Evolutionary conservation across 164 flowering plant species (phyloP).

Genomic region (Vitis riparia): DNA sequence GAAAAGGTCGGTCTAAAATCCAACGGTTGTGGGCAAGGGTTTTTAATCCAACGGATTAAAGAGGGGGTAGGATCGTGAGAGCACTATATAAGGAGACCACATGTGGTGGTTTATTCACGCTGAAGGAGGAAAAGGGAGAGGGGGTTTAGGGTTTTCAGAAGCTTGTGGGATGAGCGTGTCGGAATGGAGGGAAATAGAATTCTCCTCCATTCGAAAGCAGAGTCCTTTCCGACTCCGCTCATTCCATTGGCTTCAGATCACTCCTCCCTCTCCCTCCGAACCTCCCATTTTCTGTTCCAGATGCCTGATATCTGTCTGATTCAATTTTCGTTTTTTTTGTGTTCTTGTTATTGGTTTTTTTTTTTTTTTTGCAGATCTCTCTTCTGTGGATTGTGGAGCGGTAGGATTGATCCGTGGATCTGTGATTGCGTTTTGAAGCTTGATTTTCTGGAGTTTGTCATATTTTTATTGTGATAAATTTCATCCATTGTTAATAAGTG

Average conservation of each 20-base stretch:
- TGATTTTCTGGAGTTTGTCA: too few species aligned
- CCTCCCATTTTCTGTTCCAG: neutral
- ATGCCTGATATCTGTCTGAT: neutral
- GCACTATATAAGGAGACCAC: neutral
- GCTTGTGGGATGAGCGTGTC: slow-evolving; percentile 12
- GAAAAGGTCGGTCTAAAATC: too few species aligned
- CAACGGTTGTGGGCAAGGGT: neutral
- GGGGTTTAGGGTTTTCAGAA: slow-evolving; percentile 14
- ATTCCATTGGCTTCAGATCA: slow-evolving; percentile 15
- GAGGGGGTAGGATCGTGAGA: neutral
- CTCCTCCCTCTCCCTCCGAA: slow-evolving; percentile 15
- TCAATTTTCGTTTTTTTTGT: neutral
- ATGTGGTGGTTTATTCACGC: neutral
- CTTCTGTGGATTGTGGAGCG: too few species aligned
- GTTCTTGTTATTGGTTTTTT: too few species aligned
- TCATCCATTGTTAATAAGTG: too few species aligned
- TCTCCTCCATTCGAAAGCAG: neutral
- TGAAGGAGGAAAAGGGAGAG: slow-evolving; percentile 8
- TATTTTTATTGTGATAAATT: too few species aligned
- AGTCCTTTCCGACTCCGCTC: slow-evolving; percentile 17
- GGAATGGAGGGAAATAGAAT: slow-evolving; percentile 2
- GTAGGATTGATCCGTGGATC: too few species aligned
- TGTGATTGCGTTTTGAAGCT: too few species aligned
- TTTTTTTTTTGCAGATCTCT: too few species aligned
- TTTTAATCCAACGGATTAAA: neutral